Percentiles rank a stretch among this genome's conserved stretches.
phyloP scores from a whole-genome alignment of 2,329 filamentous ascomycete genomes.

The Aspergillus candidus region DNA sequence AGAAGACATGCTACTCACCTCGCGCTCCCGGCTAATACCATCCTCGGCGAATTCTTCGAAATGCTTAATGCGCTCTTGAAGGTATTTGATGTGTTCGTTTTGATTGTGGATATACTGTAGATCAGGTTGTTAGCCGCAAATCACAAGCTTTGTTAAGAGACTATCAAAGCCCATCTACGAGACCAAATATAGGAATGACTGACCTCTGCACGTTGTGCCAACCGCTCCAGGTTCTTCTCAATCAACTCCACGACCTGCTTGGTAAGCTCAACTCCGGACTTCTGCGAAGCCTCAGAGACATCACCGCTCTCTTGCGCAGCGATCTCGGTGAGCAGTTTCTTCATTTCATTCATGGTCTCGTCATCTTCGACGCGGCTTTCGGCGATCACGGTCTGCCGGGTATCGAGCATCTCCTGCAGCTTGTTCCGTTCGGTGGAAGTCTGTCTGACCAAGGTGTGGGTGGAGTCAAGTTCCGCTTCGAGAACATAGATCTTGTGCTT shows the following conservation, averaged over 20 bases:
- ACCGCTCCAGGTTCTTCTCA: conserved; percentile 47
- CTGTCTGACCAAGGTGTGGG: conserved; percentile 32
- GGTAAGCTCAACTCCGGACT: conserved; percentile 35
- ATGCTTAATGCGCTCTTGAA: conserved; percentile 37
- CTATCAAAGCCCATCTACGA: too few relatives aligned
- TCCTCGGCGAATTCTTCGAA: conserved; percentile 35
- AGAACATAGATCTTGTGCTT: conserved; percentile 32
- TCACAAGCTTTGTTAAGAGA: too few relatives aligned
- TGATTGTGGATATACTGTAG: conserved; percentile 39
- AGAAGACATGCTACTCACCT: conserved; percentile 24
- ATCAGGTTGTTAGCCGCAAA: conserved; percentile 9
- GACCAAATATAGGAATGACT: conserved; percentile 11
- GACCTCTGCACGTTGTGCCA: conserved; percentile 40
- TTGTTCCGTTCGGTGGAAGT: conserved; percentile 36
- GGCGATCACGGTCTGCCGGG: conserved; percentile 33
- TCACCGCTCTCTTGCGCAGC: conserved; percentile 30
- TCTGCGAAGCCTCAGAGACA: conserved; percentile 26
- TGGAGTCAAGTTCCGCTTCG: conserved; percentile 36
- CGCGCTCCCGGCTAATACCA: conserved; percentile 34
- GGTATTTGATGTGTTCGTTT: conserved; percentile 38
- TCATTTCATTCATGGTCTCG: conserved; percentile 37
- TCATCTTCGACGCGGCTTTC: conserved; percentile 37
- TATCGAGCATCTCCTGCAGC: conserved; percentile 34
- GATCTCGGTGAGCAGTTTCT: conserved; percentile 36
- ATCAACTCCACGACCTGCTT: conserved; percentile 47